phyloP scores from a whole-genome alignment of 148 eudicot species.

The Rhododendron griersonianum region DNA sequence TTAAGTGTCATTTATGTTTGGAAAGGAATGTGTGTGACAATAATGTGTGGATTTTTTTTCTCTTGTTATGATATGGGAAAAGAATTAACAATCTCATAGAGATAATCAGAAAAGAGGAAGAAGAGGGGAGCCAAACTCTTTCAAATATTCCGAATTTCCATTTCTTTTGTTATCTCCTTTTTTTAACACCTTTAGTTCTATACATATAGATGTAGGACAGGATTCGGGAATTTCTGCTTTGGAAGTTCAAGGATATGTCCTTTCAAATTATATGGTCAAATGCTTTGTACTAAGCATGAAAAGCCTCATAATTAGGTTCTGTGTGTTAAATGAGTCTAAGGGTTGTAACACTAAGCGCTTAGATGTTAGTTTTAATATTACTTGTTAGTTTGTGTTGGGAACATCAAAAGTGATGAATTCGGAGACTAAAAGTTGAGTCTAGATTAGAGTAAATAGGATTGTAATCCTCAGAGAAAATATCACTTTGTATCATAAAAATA shows the following conservation, averaged over 20 bases:
- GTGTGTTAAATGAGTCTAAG: background rate
- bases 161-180: background rate
- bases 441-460: background rate
- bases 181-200: background rate
- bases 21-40: background rate
- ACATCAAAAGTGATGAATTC: background rate
- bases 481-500: background rate
- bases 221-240: background rate
- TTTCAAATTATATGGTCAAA: background rate
- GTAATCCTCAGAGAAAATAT: background rate
- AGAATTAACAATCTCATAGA: background rate
- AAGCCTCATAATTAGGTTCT: background rate
- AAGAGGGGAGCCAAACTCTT: background rate
- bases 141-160: background rate
- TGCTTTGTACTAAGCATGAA: background rate
- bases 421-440: background rate
- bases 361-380: background rate
- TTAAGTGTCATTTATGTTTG: background rate
- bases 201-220: background rate
- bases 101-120: background rate
- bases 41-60: background rate
- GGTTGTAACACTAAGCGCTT: background rate
- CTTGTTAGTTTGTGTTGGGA: background rate
- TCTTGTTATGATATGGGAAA: background rate
- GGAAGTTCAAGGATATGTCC: background rate